Conservation (phyloP, 495 filamentous ascomycete species). For the Tuber microsphaerosporum region DNA sequence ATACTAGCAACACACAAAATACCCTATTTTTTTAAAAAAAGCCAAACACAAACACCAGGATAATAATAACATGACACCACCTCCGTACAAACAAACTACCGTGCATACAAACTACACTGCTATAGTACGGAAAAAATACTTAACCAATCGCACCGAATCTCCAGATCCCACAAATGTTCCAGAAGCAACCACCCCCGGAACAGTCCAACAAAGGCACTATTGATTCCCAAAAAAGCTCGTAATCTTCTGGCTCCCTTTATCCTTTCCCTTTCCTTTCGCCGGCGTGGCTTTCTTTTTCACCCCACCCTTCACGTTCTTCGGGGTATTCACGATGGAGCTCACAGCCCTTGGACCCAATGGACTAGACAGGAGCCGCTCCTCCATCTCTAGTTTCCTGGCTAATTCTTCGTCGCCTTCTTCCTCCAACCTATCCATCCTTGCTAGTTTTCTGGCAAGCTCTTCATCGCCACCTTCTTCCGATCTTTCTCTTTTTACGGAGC, state of each 20-base stretch:
- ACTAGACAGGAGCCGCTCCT: slow-evolving; percentile 1
- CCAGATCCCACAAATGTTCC: background rate
- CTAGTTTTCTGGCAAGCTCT: slow-evolving; percentile 43
- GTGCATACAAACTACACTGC: background rate
- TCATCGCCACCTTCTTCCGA: background rate
- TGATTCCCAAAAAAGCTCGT: slow-evolving; percentile 74
- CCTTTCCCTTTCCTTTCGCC: slow-evolving; percentile 44
- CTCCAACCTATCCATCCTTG: slow-evolving; percentile 47
- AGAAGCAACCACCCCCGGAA: background rate
- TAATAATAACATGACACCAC: background rate
- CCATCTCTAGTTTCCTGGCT: slow-evolving; percentile 17
- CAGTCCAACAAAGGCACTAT: background rate
- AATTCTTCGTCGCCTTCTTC: slow-evolving; percentile 41
- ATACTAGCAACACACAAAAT: background rate
- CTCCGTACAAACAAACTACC: background rate
- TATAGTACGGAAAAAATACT: background rate
- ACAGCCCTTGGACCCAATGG: background rate
- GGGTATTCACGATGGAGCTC: background rate
- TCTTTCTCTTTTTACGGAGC: background rate
- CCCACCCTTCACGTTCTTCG: slow-evolving; percentile 31
- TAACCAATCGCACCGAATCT: background rate
- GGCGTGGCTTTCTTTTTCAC: slow-evolving; percentile 44
- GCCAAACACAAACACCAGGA: background rate
- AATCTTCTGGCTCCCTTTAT: slow-evolving; percentile 66
- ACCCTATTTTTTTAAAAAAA: background rate